Percentiles rank a stretch among this genome's conserved stretches.
These are phyloP conservation scores for Prorocentrum cordatum DNA, from an alignment of 169 alveolate species.

Conservation along the genomic window DNA sequence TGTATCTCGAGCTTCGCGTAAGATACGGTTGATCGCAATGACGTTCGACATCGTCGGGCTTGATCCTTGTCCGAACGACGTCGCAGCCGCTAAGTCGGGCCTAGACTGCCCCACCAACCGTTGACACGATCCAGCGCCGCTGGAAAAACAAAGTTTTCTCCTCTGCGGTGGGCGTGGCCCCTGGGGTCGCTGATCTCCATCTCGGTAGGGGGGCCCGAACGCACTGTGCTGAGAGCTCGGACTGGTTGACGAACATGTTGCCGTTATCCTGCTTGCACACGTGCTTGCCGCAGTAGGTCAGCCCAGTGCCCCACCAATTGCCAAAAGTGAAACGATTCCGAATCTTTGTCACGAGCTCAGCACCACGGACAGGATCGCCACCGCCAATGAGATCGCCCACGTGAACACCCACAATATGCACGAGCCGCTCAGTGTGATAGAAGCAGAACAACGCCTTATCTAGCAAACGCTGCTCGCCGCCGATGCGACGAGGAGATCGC, in stretches of 20 bases:
- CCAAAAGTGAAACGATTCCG: neutral
- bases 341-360: neutral
- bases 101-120: neutral
- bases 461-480: neutral
- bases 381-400: slow-evolving; percentile 7
- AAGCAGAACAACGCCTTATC: neutral
- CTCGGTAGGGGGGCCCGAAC: neutral
- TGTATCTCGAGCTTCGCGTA: neutral
- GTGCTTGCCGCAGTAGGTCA: slow-evolving; percentile 15
- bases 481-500: neutral
- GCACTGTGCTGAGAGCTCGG: no score
- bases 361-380: neutral
- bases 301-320: neutral
- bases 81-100: slow-evolving; percentile 11
- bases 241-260: neutral
- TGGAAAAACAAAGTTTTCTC: neutral
- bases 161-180: neutral
- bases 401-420: neutral
- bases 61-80: neutral
- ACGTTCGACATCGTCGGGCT: neutral
- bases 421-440: neutral
- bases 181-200: neutral
- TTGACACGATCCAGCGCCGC: neutral
- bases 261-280: neutral
- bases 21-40: neutral